A percentile compares a stretch with the other conserved stretches of the same genome.
phyloP scores from a whole-genome alignment of 1,284 basidiomycete species.

The Boletellus deceptivus region DNA sequence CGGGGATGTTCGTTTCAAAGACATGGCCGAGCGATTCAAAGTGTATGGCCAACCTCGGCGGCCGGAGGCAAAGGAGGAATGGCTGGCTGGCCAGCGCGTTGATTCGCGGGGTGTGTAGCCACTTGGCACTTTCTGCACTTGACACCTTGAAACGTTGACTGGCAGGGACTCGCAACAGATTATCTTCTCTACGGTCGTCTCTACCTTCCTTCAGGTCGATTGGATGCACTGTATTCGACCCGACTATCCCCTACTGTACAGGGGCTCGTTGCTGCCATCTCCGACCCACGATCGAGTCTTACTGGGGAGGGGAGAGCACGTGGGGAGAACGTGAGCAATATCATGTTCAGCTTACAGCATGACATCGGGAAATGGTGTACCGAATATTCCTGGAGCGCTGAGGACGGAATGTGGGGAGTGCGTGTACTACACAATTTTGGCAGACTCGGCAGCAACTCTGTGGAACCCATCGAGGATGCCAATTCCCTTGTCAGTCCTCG shows the following conservation, averaged over 20 bases:
- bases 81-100: slow-evolving; percentile 73
- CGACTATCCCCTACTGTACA: slow-evolving; percentile 74
- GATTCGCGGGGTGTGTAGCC: slow-evolving; percentile 68
- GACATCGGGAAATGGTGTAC: slow-evolving; percentile 91
- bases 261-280: slow-evolving; percentile 70
- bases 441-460: slow-evolving; percentile 42
- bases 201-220: slow-evolving; percentile 83
- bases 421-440: slow-evolving; percentile 95
- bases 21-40: slow-evolving; percentile 84
- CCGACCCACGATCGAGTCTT: slow-evolving; percentile 58
- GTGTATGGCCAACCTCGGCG: slow-evolving; percentile 75
- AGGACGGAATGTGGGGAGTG: slow-evolving; percentile 91
- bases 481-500: slow-evolving; percentile 22
- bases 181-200: slow-evolving; percentile 91
- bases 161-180: slow-evolving; percentile 45
- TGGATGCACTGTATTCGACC: slow-evolving; percentile 88
- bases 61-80: slow-evolving; percentile 76
- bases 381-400: slow-evolving; percentile 93
- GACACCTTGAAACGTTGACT: slow-evolving; percentile 21
- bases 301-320: slow-evolving; percentile 44
- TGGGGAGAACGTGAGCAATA: slow-evolving; percentile 57
- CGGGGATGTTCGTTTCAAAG: slow-evolving; percentile 78
- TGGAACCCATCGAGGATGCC: slow-evolving; percentile 30
- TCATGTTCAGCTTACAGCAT: slow-evolving; percentile 89
- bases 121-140: background rate